phyloP scores from a whole-genome alignment of 805 yeast species.

The Kodamaea sagamina region DNA sequence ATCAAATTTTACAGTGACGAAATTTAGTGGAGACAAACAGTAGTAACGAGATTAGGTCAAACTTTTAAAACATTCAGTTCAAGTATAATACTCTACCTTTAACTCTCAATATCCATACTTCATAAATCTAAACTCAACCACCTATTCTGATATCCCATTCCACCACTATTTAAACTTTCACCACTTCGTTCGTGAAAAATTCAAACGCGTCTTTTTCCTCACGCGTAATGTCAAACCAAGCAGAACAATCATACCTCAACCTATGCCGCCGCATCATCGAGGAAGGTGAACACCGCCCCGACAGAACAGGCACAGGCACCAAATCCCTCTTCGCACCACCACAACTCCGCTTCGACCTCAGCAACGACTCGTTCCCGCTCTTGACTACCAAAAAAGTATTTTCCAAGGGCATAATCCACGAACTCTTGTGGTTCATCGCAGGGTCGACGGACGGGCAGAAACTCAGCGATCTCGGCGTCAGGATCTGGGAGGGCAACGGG shows the following conservation, averaged over 20 bases:
- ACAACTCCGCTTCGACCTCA: constrained; percentile 78
- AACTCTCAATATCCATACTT: too few relatives aligned
- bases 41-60: too few relatives aligned
- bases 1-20: too few relatives aligned
- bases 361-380: constrained; percentile 76
- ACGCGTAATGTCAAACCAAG: background rate
- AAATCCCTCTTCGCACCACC: constrained; percentile 92
- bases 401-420: constrained; percentile 84
- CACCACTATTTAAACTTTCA: background rate
- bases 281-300: constrained; percentile 90
- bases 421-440: constrained; percentile 86
- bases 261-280: constrained; percentile 73
- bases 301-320: constrained; percentile 98
- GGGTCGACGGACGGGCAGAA: constrained; percentile 88
- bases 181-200: background rate
- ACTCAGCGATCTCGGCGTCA: constrained; percentile 82
- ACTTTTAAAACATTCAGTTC: too few relatives aligned
- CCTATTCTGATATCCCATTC: background rate
- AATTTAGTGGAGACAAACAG: too few relatives aligned
- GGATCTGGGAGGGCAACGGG: constrained; percentile 99
- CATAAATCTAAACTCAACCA: background rate
- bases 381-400: constrained; percentile 92
- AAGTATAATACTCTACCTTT: too few relatives aligned
- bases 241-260: constrained; percentile 83
- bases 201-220: background rate